Evolutionary conservation across 2,329 filamentous ascomycete genomes (phyloP).

Genomic region (Cytospora schulzeri): DNA sequence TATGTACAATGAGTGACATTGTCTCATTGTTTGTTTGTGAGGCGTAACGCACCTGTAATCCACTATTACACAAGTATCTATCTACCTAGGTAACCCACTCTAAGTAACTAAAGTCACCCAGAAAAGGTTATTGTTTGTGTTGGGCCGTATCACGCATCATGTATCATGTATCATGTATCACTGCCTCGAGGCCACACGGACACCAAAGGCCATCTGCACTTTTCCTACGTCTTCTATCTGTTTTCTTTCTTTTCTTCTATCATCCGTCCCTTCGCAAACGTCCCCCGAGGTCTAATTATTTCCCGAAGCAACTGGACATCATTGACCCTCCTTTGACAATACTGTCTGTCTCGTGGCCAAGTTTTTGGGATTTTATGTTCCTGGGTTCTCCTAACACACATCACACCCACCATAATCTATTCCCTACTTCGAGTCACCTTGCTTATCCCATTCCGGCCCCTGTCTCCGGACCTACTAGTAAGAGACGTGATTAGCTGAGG

Average conservation of each 20-base stretch:
- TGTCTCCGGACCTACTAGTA: constrained; percentile 1
- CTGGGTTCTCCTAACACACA: background rate
- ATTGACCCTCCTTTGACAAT: background rate
- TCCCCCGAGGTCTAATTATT: background rate
- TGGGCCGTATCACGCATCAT: background rate
- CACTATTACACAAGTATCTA: background rate
- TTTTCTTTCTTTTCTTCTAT: background rate
- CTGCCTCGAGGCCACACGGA: background rate
- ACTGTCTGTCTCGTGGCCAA: background rate
- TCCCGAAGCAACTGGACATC: background rate
- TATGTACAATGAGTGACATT: background rate
- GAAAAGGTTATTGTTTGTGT: background rate
- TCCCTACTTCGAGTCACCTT: background rate
- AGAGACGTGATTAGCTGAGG: constrained; percentile 19
- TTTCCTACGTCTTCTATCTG: background rate
- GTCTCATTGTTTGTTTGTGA: background rate
- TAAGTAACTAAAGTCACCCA: too few relatives aligned
- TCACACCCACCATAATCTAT: background rate
- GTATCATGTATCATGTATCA: background rate
- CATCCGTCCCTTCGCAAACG: background rate
- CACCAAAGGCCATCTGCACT: background rate
- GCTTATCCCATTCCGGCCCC: background rate
- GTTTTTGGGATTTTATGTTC: background rate
- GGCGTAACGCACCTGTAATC: background rate
- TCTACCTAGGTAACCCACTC: background rate